These are phyloP conservation scores for Ganoderma lucidum DNA, from an alignment of 1,284 basidiomycete species.

Conservation along the genomic window DNA sequence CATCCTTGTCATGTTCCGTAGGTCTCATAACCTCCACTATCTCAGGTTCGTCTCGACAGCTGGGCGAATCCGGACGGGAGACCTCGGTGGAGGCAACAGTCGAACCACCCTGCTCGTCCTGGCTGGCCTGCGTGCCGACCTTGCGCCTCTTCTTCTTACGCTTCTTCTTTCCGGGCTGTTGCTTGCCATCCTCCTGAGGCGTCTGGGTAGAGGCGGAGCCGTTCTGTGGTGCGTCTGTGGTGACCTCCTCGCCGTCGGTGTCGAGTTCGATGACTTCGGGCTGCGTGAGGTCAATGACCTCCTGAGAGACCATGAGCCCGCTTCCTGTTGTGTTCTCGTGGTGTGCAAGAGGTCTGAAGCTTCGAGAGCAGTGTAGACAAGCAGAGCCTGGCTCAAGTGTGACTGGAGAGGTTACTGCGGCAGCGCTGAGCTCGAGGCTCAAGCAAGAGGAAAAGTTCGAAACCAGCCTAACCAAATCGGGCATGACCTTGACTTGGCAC, in stretches of 20 bases:
- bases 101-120: constrained; percentile 29
- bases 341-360: constrained; percentile 5
- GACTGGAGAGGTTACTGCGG: constrained; percentile 11
- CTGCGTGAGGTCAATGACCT: constrained; percentile 48
- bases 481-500: neutral
- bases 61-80: constrained; percentile 24
- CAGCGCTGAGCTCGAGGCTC: neutral
- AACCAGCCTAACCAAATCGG: constrained; percentile 1
- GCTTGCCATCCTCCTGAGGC: neutral
- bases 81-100: constrained; percentile 26
- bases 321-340: neutral
- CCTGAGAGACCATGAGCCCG: constrained; percentile 11
- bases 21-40: constrained; percentile 13
- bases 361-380: neutral
- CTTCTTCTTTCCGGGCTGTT: constrained; percentile 29
- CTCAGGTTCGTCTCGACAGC: constrained; percentile 4
- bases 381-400: neutral
- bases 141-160: constrained; percentile 33
- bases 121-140: neutral
- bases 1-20: neutral
- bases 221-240: constrained; percentile 3
- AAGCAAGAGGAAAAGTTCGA: constrained; percentile 12
- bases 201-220: neutral
- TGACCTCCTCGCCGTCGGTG: constrained; percentile 34
- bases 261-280: constrained; percentile 39